These are phyloP conservation scores for Thinopyrum elongatum DNA, from an alignment of 176 grass and related monocot genomes.

Conservation along the genomic window DNA sequence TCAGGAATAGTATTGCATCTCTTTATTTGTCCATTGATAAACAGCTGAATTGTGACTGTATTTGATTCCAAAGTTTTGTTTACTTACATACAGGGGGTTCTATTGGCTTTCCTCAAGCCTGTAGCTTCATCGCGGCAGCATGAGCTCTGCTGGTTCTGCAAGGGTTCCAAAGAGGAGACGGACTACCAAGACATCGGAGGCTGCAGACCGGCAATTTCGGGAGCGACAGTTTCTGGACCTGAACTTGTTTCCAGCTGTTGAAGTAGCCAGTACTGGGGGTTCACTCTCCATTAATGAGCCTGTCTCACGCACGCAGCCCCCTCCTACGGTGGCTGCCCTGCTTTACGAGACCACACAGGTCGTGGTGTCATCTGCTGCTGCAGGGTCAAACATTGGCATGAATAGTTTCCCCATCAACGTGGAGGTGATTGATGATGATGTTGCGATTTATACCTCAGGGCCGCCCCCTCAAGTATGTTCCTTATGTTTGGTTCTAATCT, in stretches of 20 bases:
- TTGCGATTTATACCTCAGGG: conserved; percentile 54
- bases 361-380: conserved; percentile 7
- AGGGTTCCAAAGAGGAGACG: conserved; percentile 34
- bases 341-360: background rate
- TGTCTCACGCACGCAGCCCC: conserved; percentile 1
- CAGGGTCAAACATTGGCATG: conserved; percentile 25
- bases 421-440: conserved; percentile 63
- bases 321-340: background rate
- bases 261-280: conserved; percentile 7
- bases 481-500: conserved; percentile 22
- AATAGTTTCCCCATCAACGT: conserved; percentile 52
- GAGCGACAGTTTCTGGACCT: conserved; percentile 44
- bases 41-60: conserved; percentile 1
- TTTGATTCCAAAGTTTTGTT: background rate
- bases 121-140: conserved; percentile 8
- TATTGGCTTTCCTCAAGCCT: background rate
- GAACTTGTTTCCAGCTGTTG: conserved; percentile 38
- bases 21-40: background rate
- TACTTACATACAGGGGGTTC: background rate
- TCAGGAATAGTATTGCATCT: background rate
- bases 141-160: conserved; percentile 22
- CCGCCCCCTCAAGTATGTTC: conserved; percentile 48
- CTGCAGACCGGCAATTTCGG: background rate
- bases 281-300: conserved; percentile 7
- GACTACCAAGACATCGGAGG: conserved; percentile 30